Conservation (phyloP, 2,329 filamentous ascomycete genomes). For the Cordyceps militaris region DNA sequence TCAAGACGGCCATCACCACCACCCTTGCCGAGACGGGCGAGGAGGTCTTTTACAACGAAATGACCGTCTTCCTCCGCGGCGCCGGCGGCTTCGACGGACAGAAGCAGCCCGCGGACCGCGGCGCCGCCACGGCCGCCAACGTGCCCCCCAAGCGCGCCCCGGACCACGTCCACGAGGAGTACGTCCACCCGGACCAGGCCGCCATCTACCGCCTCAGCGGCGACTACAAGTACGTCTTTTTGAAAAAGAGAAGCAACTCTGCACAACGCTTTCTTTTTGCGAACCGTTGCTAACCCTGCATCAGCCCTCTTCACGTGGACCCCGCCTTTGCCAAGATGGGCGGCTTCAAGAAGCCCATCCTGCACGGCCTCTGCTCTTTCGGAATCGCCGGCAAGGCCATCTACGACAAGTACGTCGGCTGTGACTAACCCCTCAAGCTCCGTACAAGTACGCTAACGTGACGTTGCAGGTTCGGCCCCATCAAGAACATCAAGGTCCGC, state of each 20-base stretch:
- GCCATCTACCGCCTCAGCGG: conserved; percentile 89
- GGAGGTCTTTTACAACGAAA: conserved; percentile 95
- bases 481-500: conserved; percentile 87
- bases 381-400: conserved; percentile 88
- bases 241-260: background rate
- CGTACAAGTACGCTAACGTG: conserved; percentile 1
- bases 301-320: conserved; percentile 82
- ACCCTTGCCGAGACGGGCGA: conserved; percentile 79
- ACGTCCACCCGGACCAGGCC: conserved; percentile 84
- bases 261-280: background rate
- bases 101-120: conserved; percentile 69
- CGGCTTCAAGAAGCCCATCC: conserved; percentile 87
- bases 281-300: background rate
- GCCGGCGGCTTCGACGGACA: conserved; percentile 84
- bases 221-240: conserved; percentile 60
- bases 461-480: conserved; percentile 54
- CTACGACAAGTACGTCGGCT: conserved; percentile 50
- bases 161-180: conserved; percentile 76
- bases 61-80: conserved; percentile 85
- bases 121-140: conserved; percentile 73
- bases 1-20: conserved; percentile 74
- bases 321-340: conserved; percentile 90
- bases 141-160: conserved; percentile 68
- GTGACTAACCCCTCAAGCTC: background rate
- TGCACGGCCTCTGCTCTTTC: conserved; percentile 95